phyloP scores from a whole-genome alignment of 768 basidiomycete species.

The Phylloporus sp. region DNA sequence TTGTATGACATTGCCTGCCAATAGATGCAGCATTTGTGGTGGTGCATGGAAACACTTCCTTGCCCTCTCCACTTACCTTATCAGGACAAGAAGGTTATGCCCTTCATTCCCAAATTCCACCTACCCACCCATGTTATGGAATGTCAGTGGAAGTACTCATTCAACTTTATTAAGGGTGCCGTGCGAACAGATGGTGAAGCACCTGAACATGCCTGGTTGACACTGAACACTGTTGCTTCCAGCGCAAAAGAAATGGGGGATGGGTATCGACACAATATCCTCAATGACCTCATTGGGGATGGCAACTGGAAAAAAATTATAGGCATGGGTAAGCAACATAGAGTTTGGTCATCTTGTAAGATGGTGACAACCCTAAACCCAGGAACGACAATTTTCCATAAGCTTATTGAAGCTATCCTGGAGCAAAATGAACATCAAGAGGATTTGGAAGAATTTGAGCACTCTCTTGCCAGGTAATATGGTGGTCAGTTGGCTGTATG shows the following conservation, averaged over 20 bases:
- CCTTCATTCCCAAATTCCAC: slow-evolving; percentile 37
- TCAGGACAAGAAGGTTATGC: not conserved
- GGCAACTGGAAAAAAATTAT: slow-evolving; percentile 35
- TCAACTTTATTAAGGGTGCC: slow-evolving; percentile 22
- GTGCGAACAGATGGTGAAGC: slow-evolving; percentile 25
- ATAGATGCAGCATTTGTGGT: not conserved
- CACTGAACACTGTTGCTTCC: slow-evolving; percentile 27
- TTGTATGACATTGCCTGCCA: not conserved
- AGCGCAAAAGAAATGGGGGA: slow-evolving; percentile 38
- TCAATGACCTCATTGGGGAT: slow-evolving; percentile 37
- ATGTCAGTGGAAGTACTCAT: slow-evolving; percentile 30
- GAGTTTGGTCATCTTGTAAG: not conserved
- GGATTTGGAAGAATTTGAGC: slow-evolving; percentile 2
- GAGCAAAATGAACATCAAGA: slow-evolving; percentile 5
- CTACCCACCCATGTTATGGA: slow-evolving; percentile 29
- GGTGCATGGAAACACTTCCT: not conserved
- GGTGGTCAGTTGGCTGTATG: not conserved
- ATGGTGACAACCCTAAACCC: not conserved
- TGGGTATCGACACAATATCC: slow-evolving; percentile 26
- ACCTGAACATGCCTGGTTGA: slow-evolving; percentile 36
- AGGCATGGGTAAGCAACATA: slow-evolving; percentile 24
- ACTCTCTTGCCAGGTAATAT: not conserved
- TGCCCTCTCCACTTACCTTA: not conserved
- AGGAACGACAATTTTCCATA: not conserved
- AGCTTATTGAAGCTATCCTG: not conserved